phyloP scores from a whole-genome alignment of 208 protist species.

The Strigomonas oncopelti region DNA sequence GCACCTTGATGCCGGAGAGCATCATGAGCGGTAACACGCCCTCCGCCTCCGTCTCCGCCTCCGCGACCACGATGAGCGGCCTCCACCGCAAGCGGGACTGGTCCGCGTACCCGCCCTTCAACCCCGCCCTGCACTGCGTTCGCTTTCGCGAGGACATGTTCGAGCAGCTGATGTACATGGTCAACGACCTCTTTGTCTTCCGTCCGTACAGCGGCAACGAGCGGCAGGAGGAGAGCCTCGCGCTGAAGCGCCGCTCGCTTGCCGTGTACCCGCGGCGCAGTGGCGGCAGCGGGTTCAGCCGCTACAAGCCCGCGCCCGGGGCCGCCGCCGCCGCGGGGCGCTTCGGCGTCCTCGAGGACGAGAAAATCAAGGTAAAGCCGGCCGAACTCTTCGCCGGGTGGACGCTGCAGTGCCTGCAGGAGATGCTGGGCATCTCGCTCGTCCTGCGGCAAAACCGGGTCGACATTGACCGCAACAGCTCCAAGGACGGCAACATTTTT shows the following conservation, averaged over 20 bases:
- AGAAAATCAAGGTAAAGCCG: constrained; percentile 27
- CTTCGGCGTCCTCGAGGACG: constrained; percentile 22
- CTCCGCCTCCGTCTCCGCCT: neutral
- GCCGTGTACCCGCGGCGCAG: constrained; percentile 20
- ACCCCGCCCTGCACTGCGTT: constrained; percentile 24
- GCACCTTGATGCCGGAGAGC: constrained; percentile 1
- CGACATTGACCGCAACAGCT: constrained; percentile 18
- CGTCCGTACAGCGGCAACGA: constrained; percentile 33
- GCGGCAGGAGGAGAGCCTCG: constrained; percentile 33
- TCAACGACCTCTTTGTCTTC: constrained; percentile 35
- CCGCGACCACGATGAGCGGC: constrained; percentile 10
- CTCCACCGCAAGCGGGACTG: constrained; percentile 9
- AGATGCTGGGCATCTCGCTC: constrained; percentile 37
- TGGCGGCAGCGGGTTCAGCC: neutral
- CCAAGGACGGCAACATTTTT: neutral
- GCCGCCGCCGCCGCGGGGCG: neutral
- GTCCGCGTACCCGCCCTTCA: constrained; percentile 33
- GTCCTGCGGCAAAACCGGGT: constrained; percentile 26
- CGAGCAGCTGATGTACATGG: constrained; percentile 33
- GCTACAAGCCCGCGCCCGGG: neutral
- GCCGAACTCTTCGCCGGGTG: constrained; percentile 42
- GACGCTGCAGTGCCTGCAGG: constrained; percentile 46
- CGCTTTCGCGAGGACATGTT: constrained; percentile 35
- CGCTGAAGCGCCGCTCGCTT: constrained; percentile 25
- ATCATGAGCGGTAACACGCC: neutral